These are phyloP conservation scores for Aulographum hederae DNA, from an alignment of 2,329 filamentous ascomycete species.

Conservation along the genomic window DNA sequence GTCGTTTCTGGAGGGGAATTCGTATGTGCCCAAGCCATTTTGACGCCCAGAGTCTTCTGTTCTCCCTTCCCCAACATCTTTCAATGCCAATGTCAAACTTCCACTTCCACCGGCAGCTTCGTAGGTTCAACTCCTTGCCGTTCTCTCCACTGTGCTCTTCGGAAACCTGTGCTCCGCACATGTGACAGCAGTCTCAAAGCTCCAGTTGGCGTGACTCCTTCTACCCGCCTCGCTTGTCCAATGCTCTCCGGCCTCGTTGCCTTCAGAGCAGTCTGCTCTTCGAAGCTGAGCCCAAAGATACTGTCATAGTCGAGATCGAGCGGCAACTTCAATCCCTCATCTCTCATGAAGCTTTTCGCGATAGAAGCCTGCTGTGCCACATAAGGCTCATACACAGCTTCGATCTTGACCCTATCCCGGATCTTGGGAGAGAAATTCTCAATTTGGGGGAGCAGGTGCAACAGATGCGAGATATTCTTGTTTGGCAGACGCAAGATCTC, in stretches of 20 bases:
- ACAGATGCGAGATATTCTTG: slow-evolving; percentile 39
- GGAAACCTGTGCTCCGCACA: no score
- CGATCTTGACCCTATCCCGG: slow-evolving; percentile 54
- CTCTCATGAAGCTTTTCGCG: slow-evolving; percentile 49
- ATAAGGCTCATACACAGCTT: slow-evolving; percentile 76
- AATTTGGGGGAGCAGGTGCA: slow-evolving; percentile 38
- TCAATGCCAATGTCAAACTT: no score
- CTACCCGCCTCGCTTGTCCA: slow-evolving; percentile 72
- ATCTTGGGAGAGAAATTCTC: slow-evolving; percentile 37
- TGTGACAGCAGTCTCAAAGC: slow-evolving; percentile 39
- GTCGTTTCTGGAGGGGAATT: no score
- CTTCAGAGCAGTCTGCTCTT: slow-evolving; percentile 56
- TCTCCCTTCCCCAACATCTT: no score
- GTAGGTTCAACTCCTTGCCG: no score
- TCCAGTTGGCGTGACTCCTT: slow-evolving; percentile 45
- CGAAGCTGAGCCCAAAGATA: slow-evolving; percentile 58
- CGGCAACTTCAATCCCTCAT: slow-evolving; percentile 60
- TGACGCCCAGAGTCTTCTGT: no score
- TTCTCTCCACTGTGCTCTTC: no score
- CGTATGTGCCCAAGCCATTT: no score
- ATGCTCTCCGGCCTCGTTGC: slow-evolving; percentile 63
- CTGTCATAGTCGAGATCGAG: slow-evolving; percentile 55
- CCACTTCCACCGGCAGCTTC: no score
- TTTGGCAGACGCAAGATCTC: slow-evolving; percentile 58
- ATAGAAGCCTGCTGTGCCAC: slow-evolving; percentile 52